phyloP scores from a whole-genome alignment of 495 filamentous ascomycete genomes.

The Hapsidospora chrysogenum region DNA sequence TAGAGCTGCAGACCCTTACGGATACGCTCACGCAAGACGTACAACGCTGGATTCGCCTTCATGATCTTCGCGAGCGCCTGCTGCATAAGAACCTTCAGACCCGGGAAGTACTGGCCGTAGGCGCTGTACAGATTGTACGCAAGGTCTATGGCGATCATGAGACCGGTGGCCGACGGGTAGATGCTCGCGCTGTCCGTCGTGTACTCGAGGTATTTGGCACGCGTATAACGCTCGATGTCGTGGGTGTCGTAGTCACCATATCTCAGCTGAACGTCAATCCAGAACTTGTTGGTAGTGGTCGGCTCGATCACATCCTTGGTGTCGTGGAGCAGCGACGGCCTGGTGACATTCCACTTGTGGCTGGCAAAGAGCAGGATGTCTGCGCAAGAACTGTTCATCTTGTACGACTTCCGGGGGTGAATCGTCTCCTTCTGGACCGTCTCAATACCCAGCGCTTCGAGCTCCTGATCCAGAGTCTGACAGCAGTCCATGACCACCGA shows the following conservation, averaged over 20 bases:
- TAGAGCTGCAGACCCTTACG: constrained; percentile 97
- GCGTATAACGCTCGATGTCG: constrained; percentile 94
- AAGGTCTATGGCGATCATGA: constrained; percentile 97
- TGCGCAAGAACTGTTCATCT: constrained; percentile 99
- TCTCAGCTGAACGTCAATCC: constrained; percentile 94
- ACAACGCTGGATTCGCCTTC: constrained; percentile 97
- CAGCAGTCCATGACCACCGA: constrained; percentile 98
- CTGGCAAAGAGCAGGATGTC: constrained; percentile 96
- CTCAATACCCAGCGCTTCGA: constrained; percentile 92
- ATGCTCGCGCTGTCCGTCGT: constrained; percentile 98
- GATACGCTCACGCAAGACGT: constrained; percentile 94
- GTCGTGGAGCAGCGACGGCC: constrained; percentile 84
- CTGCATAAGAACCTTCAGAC: constrained; percentile 88
- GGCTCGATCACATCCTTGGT: constrained; percentile 93
- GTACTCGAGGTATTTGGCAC: constrained; percentile 98
- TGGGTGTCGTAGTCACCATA: constrained; percentile 99
- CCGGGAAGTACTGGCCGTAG: constrained; percentile 97
- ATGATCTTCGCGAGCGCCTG: constrained; percentile 99
- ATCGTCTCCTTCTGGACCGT: constrained; percentile 99
- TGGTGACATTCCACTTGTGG: constrained; percentile 96
- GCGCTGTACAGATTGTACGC: constrained; percentile 98
- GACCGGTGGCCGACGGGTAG: constrained; percentile 91
- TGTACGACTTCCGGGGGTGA: constrained; percentile 98
- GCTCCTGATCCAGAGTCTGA: constrained; percentile 97
- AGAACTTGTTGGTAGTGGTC: constrained; percentile 97